Evolutionary conservation across 2,329 filamentous ascomycete species (phyloP).

Genomic region (Penicillium sp.): DNA sequence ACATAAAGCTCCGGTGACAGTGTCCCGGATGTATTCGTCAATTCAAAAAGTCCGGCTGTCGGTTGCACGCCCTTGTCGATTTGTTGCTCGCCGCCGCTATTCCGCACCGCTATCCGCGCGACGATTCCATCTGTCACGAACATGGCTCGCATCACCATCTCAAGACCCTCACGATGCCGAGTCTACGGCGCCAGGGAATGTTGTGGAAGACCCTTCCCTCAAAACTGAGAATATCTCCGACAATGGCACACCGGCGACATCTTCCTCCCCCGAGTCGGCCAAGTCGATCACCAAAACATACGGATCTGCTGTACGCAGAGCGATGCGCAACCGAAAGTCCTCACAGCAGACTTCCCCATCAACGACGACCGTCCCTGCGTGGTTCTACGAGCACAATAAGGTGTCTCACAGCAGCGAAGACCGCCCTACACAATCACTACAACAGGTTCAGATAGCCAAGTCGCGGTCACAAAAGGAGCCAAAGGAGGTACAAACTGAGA

Average conservation of each 20-base stretch:
- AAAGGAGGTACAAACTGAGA: conserved; percentile 16
- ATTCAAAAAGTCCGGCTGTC: conserved; percentile 41
- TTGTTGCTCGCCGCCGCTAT: conserved; percentile 40
- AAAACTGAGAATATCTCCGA: background rate
- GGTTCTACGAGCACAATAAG: conserved; percentile 41
- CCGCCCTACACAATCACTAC: conserved; percentile 14
- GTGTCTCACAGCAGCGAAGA: conserved; percentile 24
- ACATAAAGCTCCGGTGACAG: conserved; percentile 27
- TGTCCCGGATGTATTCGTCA: conserved; percentile 39
- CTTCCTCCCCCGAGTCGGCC: conserved; percentile 15
- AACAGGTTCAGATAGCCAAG: conserved; percentile 31
- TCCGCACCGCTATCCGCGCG: conserved; percentile 30
- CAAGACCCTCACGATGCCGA: conserved; percentile 30
- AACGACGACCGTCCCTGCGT: conserved; percentile 34
- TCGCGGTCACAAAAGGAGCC: conserved; percentile 16
- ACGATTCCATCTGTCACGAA: conserved; percentile 36
- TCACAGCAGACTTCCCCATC: conserved; percentile 22
- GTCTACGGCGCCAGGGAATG: conserved; percentile 22
- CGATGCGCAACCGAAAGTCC: conserved; percentile 37
- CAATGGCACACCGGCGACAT: conserved; percentile 15
- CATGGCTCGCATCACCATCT: conserved; percentile 30
- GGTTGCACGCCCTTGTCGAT: conserved; percentile 38
- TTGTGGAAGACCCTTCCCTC: conserved; percentile 19
- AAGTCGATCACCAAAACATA: conserved; percentile 36
- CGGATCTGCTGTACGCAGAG: conserved; percentile 42